phyloP scores from a whole-genome alignment of 768 basidiomycete genomes.

The Crassisporium funariophilum region DNA sequence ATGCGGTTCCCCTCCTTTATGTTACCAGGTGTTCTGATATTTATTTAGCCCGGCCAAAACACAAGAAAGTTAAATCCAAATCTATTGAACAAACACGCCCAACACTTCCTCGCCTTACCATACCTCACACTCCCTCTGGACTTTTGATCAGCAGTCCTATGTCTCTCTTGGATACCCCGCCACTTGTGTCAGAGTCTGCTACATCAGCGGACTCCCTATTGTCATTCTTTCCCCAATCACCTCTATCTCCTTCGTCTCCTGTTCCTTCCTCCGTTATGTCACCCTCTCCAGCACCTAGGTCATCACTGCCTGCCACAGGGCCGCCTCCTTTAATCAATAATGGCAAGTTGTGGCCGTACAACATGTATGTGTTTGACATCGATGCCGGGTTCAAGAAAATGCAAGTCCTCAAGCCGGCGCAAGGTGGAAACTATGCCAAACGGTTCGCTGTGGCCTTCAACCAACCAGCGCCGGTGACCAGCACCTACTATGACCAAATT shows the following conservation, averaged over 20 bases:
- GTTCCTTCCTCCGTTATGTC: constrained; percentile 1
- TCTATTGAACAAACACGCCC: too few relatives aligned
- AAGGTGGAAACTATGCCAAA: neutral
- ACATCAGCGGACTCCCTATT: neutral
- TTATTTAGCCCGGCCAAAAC: too few relatives aligned
- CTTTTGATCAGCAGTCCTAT: too few relatives aligned
- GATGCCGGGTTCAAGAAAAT: constrained; percentile 13
- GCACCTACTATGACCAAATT: constrained; percentile 3
- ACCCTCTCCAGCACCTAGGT: constrained; percentile 3
- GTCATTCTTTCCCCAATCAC: neutral
- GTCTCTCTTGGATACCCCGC: too few relatives aligned
- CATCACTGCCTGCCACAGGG: neutral
- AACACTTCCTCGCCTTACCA: too few relatives aligned
- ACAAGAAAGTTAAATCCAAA: too few relatives aligned
- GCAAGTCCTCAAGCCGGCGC: neutral
- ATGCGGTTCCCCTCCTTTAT: too few relatives aligned
- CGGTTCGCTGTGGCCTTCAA: neutral
- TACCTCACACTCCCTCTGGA: too few relatives aligned
- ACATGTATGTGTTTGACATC: constrained; percentile 21
- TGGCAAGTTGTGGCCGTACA: constrained; percentile 11
- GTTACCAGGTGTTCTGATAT: too few relatives aligned
- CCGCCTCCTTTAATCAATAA: neutral
- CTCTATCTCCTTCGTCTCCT: neutral
- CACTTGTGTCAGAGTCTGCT: neutral
- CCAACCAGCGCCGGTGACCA: neutral